Conservation (phyloP, 768 basidiomycete species). For the Serpula lacrymans region DNA sequence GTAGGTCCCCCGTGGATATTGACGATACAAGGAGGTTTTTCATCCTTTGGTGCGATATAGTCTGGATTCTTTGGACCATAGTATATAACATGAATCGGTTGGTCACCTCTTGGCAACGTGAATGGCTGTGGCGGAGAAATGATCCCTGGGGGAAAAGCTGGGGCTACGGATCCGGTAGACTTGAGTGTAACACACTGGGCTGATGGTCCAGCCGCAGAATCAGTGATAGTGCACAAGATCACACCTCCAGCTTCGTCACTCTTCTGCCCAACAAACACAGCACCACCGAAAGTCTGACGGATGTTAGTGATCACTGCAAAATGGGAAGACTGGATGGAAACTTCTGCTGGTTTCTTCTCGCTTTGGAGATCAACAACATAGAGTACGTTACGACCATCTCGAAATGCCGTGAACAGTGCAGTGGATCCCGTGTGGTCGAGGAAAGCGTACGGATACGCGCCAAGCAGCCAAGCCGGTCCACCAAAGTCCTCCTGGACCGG, state of each 20-base stretch:
- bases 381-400: constrained; percentile 31
- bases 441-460: constrained; percentile 44
- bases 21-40: constrained; percentile 68
- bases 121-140: constrained; percentile 51
- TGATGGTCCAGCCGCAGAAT: constrained; percentile 12
- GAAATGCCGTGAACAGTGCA: constrained; percentile 28
- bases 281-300: constrained; percentile 15
- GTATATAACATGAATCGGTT: constrained; percentile 57
- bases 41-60: constrained; percentile 45
- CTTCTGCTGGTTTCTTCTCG: constrained; percentile 21
- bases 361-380: constrained; percentile 28
- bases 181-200: constrained; percentile 20
- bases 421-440: constrained; percentile 32
- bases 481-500: constrained; percentile 56
- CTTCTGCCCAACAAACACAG: constrained; percentile 32
- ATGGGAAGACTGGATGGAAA: constrained; percentile 27
- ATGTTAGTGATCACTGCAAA: constrained; percentile 24
- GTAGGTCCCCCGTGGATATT: constrained; percentile 76
- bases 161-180: constrained; percentile 18
- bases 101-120: constrained; percentile 33
- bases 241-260: constrained; percentile 28
- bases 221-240: constrained; percentile 26
- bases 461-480: constrained; percentile 53
- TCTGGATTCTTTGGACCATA: constrained; percentile 66
- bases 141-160: constrained; percentile 14